phyloP scores from a whole-genome alignment of 305 asterid species.

The Plantago rigida region DNA sequence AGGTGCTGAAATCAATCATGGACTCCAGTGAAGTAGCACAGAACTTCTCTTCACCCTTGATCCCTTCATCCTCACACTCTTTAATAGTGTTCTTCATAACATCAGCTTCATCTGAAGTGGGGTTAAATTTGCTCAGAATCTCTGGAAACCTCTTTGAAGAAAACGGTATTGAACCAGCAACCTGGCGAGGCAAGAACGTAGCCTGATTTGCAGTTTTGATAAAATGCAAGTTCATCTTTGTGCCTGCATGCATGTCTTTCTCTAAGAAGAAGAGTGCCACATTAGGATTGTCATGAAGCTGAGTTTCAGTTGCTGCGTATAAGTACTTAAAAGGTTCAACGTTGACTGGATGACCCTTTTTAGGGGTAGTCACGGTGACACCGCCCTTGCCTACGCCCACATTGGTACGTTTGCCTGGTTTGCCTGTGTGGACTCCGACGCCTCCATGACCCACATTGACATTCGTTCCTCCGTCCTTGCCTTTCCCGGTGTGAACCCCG shows the following conservation, averaged over 20 bases:
- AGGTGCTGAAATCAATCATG: slow-evolving; percentile 68
- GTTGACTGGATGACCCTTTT: slow-evolving; percentile 37
- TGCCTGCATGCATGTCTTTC: slow-evolving; percentile 46
- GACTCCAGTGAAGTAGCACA: slow-evolving; percentile 76
- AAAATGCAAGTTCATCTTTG: slow-evolving; percentile 50
- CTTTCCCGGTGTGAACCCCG: slow-evolving; percentile 27
- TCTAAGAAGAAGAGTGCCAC: slow-evolving; percentile 65
- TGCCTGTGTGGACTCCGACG: slow-evolving; percentile 36
- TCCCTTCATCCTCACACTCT: slow-evolving; percentile 48
- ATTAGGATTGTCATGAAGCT: slow-evolving; percentile 52
- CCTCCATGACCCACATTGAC: slow-evolving; percentile 45
- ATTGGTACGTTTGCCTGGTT: slow-evolving; percentile 27
- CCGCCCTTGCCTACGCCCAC: slow-evolving; percentile 58
- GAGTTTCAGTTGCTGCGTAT: slow-evolving; percentile 63
- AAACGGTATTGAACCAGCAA: slow-evolving; percentile 63
- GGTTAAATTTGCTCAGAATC: slow-evolving; percentile 38
- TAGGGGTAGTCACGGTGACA: slow-evolving; percentile 34
- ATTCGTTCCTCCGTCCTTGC: slow-evolving; percentile 29
- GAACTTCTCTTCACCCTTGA: slow-evolving; percentile 50
- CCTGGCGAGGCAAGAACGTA: slow-evolving; percentile 49
- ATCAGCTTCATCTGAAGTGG: slow-evolving; percentile 43
- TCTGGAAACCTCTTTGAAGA: slow-evolving; percentile 47
- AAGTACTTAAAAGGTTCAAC: slow-evolving; percentile 44
- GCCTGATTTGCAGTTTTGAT: slow-evolving; percentile 29
- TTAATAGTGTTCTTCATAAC: slow-evolving; percentile 41